Conservation (phyloP, 2,329 filamentous ascomycete species). For the Pestalotiopsis sp. region DNA sequence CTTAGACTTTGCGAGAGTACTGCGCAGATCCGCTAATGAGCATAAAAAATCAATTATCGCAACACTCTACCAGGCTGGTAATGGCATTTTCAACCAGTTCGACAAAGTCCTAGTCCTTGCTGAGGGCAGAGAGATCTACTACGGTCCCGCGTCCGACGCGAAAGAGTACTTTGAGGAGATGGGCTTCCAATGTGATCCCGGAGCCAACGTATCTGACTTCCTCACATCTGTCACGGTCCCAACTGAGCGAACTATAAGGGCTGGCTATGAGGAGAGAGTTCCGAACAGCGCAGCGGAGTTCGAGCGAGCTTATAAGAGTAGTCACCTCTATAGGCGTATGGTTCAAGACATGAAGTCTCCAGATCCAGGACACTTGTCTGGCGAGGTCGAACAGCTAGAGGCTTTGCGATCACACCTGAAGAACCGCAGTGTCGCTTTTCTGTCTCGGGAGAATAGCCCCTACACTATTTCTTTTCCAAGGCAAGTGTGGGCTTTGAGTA, state of each 20-base stretch:
- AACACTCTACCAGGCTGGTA: constrained; percentile 2
- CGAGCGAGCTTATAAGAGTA: constrained; percentile 32
- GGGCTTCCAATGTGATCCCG: constrained; percentile 57
- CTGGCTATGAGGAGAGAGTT: constrained; percentile 53
- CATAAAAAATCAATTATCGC: constrained; percentile 12
- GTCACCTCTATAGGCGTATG: too few species aligned
- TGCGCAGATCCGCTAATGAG: constrained; percentile 32
- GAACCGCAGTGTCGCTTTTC: too few species aligned
- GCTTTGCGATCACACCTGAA: too few species aligned
- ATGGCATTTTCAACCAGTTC: constrained; percentile 3
- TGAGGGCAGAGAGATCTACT: constrained; percentile 68
- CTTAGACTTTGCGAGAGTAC: constrained; percentile 72
- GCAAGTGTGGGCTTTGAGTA: too few species aligned
- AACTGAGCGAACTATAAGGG: constrained; percentile 58
- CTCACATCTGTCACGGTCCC: constrained; percentile 64
- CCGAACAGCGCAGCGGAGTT: constrained; percentile 52
- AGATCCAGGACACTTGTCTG: too few species aligned
- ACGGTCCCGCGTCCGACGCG: constrained; percentile 58
- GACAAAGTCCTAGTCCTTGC: constrained; percentile 57
- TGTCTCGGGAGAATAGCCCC: too few species aligned
- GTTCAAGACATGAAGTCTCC: too few species aligned
- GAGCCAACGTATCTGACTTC: constrained; percentile 71
- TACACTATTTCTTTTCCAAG: too few species aligned
- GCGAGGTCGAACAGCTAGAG: too few species aligned
- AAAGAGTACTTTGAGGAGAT: constrained; percentile 63